Conservation (phyloP, 1,284 basidiomycete genomes). For the Cutaneotrichosporon mucoides region DNA sequence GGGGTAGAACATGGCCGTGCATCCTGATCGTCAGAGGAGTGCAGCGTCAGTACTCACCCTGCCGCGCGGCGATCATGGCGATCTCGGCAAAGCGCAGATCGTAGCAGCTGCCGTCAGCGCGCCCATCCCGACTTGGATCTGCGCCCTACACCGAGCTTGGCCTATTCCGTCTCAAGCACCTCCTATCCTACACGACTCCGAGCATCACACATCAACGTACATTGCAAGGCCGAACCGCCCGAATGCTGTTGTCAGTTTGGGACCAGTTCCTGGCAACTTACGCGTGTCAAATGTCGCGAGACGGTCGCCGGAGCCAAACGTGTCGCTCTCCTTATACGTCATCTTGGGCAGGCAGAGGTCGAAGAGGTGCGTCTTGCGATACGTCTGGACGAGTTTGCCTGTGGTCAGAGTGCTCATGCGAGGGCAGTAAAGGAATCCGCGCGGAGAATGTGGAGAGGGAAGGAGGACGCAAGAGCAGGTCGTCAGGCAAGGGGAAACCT, state of each 20-base stretch:
- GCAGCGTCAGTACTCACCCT: slow-evolving; percentile 47
- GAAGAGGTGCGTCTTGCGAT: slow-evolving; percentile 87
- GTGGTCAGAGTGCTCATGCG: neutral
- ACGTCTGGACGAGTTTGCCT: slow-evolving; percentile 60
- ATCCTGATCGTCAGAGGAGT: slow-evolving; percentile 46
- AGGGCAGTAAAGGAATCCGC: no score
- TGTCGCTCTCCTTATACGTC: slow-evolving; percentile 68
- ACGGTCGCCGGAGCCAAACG: slow-evolving; percentile 64
- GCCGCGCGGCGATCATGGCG: slow-evolving; percentile 74
- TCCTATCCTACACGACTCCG: no score
- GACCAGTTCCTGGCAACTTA: neutral
- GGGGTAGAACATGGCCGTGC: slow-evolving; percentile 78
- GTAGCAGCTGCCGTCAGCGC: slow-evolving; percentile 10
- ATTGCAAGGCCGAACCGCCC: slow-evolving; percentile 17
- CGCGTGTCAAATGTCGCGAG: slow-evolving; percentile 77
- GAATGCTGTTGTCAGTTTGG: slow-evolving; percentile 4
- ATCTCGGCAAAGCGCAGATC: slow-evolving; percentile 74
- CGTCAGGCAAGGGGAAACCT: no score
- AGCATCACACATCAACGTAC: neutral
- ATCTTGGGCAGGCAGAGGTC: slow-evolving; percentile 93
- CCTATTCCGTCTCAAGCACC: no score
- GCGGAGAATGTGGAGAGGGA: no score
- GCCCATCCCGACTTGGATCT: no score
- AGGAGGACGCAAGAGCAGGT: no score
- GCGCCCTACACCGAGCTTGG: no score